Evolutionary conservation across 2,329 filamentous ascomycete species (phyloP).

Genomic region (Geosmithia putterillii): DNA sequence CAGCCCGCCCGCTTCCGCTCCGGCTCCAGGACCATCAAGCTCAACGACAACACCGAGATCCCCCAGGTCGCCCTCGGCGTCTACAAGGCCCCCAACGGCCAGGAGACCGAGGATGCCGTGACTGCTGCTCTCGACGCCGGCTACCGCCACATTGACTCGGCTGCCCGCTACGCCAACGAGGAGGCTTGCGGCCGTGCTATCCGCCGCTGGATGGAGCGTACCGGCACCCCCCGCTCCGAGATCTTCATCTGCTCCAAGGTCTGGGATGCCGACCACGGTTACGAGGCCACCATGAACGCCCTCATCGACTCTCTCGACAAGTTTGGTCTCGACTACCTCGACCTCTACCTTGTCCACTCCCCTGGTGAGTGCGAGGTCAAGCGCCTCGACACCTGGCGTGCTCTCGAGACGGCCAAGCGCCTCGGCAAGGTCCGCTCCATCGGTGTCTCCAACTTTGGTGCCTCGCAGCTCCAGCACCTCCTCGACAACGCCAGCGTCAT

Average conservation of each 20-base stretch:
- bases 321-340: conserved; percentile 57
- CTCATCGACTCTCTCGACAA: conserved; percentile 55
- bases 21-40: conserved; percentile 31
- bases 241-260: conserved; percentile 57
- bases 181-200: conserved; percentile 59
- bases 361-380: conserved; percentile 54
- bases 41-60: conserved; percentile 61
- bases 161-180: conserved; percentile 52
- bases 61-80: conserved; percentile 39
- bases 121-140: conserved; percentile 5
- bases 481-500: conserved; percentile 42
- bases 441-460: conserved; percentile 70
- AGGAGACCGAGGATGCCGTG: conserved; percentile 40
- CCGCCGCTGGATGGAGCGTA: conserved; percentile 42
- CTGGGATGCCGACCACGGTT: conserved; percentile 37
- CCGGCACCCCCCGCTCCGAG: conserved; percentile 50
- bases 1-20: conserved; percentile 11
- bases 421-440: conserved; percentile 56
- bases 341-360: conserved; percentile 51
- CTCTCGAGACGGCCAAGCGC: conserved; percentile 50
- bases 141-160: conserved; percentile 39
- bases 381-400: conserved; percentile 58
- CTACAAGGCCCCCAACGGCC: conserved; percentile 31
- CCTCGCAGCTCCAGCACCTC: conserved; percentile 43
- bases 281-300: conserved; percentile 33